Conservation (phyloP, 164 flowering plant genomes). For the Liriodendron chinense region DNA sequence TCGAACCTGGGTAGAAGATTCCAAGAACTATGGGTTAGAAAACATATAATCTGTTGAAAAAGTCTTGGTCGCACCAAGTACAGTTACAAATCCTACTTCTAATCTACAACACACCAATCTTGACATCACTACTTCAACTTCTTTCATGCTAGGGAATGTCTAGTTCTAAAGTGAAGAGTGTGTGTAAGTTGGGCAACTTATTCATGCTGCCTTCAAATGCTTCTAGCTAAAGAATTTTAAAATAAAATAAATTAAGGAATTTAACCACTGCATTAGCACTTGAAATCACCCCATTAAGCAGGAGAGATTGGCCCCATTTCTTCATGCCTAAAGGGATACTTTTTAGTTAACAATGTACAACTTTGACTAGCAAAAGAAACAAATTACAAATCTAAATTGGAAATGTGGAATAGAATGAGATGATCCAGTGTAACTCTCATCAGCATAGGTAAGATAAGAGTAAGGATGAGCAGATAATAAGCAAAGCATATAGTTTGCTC, state of each 20-base stretch:
- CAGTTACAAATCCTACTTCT: neutral
- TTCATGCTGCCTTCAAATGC: neutral
- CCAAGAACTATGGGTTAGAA: neutral
- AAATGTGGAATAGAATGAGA: too few species aligned
- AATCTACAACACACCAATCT: neutral
- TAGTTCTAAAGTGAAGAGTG: neutral
- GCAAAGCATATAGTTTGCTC: neutral
- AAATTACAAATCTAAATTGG: neutral
- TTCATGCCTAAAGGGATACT: neutral
- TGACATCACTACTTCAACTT: neutral
- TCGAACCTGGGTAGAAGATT: neutral
- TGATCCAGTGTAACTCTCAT: neutral
- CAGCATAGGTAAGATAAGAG: neutral
- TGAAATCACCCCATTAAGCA: neutral
- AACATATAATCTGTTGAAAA: too few species aligned
- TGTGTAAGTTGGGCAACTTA: neutral
- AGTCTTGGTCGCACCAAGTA: neutral
- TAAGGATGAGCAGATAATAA: neutral
- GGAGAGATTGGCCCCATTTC: neutral
- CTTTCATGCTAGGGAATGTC: neutral
- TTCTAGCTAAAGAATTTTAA: neutral
- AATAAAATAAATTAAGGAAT: too few species aligned
- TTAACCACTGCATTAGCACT: neutral
- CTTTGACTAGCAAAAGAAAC: neutral
- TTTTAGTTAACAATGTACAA: too few species aligned